phyloP scores from a whole-genome alignment of 352 stramenopile species.

The Globisporangium abappressorium region DNA sequence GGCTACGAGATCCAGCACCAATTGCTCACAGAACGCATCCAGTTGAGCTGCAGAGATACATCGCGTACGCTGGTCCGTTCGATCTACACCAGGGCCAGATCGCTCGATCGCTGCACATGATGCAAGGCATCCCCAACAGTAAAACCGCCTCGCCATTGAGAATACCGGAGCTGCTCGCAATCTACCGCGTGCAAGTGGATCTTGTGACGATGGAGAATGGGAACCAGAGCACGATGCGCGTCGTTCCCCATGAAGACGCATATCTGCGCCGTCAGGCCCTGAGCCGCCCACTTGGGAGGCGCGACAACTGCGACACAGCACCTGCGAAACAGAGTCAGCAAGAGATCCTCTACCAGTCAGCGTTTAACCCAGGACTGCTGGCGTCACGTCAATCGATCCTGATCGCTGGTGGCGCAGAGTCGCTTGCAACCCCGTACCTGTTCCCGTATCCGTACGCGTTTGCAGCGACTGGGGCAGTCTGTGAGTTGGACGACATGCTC shows the following conservation, averaged over 20 bases:
- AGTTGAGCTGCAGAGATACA: conserved; percentile 21
- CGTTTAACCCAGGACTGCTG: neutral
- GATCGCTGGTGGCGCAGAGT: conserved; percentile 5
- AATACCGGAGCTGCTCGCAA: conserved; percentile 7
- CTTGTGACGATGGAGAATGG: conserved; percentile 4
- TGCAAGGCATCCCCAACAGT: conserved; percentile 8
- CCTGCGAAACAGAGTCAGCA: neutral
- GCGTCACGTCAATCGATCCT: conserved; percentile 9
- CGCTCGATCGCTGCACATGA: conserved; percentile 9
- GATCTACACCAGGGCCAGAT: conserved; percentile 12
- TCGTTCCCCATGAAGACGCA: neutral
- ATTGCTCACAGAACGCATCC: neutral
- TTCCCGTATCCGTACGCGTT: conserved; percentile 13
- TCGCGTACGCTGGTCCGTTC: conserved; percentile 3
- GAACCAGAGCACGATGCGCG: neutral
- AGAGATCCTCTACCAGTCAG: conserved; percentile 1
- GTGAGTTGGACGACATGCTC: neutral
- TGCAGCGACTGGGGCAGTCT: neutral
- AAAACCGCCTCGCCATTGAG: neutral
- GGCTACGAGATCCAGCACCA: neutral
- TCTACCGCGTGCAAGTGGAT: conserved; percentile 11
- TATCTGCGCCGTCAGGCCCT: conserved; percentile 5
- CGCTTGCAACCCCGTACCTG: neutral
- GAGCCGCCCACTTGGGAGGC: conserved; percentile 1
- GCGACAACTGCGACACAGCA: neutral